Base-by-base conservation (phyloP, 768 basidiomycete species). In the Lactarius pseudohatsudake region DNA sequence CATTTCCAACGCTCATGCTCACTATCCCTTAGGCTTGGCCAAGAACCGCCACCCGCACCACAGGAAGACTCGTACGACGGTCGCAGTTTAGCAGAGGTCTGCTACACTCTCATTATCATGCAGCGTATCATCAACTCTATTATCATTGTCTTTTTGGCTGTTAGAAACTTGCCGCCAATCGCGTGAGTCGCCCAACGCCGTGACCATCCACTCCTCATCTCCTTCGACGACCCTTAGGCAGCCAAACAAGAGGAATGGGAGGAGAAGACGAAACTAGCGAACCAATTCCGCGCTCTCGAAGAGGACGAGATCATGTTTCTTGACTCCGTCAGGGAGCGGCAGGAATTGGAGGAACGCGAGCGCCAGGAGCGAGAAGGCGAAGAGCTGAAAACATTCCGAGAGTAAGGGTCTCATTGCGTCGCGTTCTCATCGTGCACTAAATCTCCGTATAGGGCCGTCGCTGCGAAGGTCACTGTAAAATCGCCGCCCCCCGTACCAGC, bases 171-270 rank as follows among this genome's bases (percentile, higher is more conserved):
- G 92, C 92, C 71, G 90, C 91, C 54, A 94, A 94, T 75, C 91
- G 85, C 82, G 91, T 91, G 75, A 75, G 81, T 75, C 55, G 63
- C 47, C 54, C 62, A 61, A 61, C 68, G 50, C 68, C 74, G 72
- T 59, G 74, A 68, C 70, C 62, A 62, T 65, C 28, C 69, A 61
- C 53, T 59, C 47, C 59, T 59, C 62, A 47, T 36, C 30, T 11
- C 55, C 22, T 32, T 32, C 26, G 26, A 38, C n/a, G 28, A 50
- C 38, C 26, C 69, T 68, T 72, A 92, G 91, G 86, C 88, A 72
- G 91, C 91, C 70, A 93, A 94, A 76, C 91, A 94, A 77, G 92
- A 94, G 76, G 91, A 94, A 85, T 94, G 91, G 90, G 92, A 94
- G 74, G 90, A 92, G 75, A 90, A 90, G 75, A 91, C 86, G 67